phyloP scores from a whole-genome alignment of 2,329 filamentous ascomycete species.

The Pochonia chlamydosporia region DNA sequence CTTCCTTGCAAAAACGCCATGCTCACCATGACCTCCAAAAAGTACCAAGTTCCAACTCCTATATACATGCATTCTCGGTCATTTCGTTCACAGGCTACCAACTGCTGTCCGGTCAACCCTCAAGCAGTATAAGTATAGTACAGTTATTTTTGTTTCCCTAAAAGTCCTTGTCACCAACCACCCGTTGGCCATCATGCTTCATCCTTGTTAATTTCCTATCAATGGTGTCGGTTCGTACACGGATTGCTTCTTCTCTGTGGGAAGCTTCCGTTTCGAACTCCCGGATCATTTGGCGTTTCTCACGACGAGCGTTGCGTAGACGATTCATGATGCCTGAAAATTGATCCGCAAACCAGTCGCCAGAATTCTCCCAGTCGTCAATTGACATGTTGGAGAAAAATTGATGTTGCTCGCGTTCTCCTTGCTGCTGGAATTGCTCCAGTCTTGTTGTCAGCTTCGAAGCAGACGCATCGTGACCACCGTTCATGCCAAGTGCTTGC shows the following conservation, averaged over 20 bases:
- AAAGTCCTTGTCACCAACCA: conserved; percentile 40
- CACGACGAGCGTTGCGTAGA: conserved; percentile 41
- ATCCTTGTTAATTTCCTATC: conserved; percentile 48
- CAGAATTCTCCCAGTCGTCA: conserved; percentile 52
- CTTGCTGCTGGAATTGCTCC: conserved; percentile 41
- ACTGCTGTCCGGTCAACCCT: no score
- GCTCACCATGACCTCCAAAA: background rate
- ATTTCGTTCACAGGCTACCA: background rate
- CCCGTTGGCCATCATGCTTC: conserved; percentile 49
- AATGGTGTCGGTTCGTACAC: conserved; percentile 47
- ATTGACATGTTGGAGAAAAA: conserved; percentile 50
- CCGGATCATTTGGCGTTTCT: conserved; percentile 43
- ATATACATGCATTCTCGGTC: background rate
- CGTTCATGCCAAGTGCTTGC: conserved; percentile 32
- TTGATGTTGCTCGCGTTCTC: conserved; percentile 38
- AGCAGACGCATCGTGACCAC: conserved; percentile 28
- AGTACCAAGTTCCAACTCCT: background rate
- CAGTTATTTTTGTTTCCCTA: background rate
- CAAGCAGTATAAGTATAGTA: background rate
- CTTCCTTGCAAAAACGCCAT: conserved; percentile 2
- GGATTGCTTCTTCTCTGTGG: conserved; percentile 47
- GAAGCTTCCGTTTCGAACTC: conserved; percentile 52
- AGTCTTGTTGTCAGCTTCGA: conserved; percentile 43
- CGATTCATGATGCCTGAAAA: conserved; percentile 44
- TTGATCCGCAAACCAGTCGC: conserved; percentile 54